phyloP scores from a whole-genome alignment of 331 rosid genomes.

The Acacia pycnantha region DNA sequence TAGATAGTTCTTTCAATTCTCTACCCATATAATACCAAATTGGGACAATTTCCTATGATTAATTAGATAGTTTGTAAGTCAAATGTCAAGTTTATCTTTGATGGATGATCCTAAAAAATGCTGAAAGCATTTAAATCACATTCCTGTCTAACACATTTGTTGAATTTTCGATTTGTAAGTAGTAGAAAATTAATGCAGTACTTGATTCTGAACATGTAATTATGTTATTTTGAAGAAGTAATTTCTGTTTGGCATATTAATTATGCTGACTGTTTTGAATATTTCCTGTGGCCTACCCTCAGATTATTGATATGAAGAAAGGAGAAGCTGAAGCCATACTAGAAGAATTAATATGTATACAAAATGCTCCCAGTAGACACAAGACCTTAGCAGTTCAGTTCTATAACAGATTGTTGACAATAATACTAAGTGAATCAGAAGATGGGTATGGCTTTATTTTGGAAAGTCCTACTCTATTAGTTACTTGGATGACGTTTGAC shows the following conservation, averaged over 20 bases:
- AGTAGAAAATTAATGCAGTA: not conserved
- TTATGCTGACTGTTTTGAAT: slow-evolving; percentile 3
- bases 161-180: not conserved
- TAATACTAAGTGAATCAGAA: slow-evolving; percentile 54
- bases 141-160: not conserved
- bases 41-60: not conserved
- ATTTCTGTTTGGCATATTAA: slow-evolving; percentile 5
- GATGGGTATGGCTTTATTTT: slow-evolving; percentile 42
- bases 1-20: not conserved
- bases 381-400: slow-evolving; percentile 51
- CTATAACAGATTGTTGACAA: slow-evolving; percentile 49
- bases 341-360: slow-evolving; percentile 55
- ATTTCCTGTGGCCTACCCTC: not conserved
- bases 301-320: slow-evolving; percentile 61
- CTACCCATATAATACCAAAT: not conserved
- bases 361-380: slow-evolving; percentile 43
- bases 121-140: not conserved
- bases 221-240: not conserved
- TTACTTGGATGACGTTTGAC: slow-evolving; percentile 4
- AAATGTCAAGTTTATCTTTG: slow-evolving; percentile 3
- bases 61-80: not conserved
- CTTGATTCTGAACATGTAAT: not conserved
- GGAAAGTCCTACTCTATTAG: not conserved
- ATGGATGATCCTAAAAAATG: not conserved
- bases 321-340: slow-evolving; percentile 62